Evolutionary conservation across 768 basidiomycete species (phyloP).

Genomic region (Cubamyces sp.): DNA sequence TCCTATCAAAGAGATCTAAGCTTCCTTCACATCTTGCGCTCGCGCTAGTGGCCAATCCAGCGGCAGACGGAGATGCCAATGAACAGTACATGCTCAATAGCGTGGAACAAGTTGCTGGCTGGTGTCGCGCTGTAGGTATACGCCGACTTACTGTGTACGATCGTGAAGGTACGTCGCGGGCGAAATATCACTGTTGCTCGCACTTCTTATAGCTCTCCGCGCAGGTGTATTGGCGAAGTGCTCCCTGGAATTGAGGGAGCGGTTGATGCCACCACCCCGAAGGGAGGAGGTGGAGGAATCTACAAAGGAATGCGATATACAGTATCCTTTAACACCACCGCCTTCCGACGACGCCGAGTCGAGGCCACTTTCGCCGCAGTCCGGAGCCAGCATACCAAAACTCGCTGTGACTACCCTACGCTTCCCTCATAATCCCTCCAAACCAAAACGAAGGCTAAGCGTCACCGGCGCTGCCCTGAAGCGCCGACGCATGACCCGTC

Average conservation of each 20-base stretch:
- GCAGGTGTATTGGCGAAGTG: slow-evolving; percentile 26
- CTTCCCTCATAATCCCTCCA: neutral
- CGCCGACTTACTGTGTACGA: slow-evolving; percentile 73
- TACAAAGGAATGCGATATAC: slow-evolving; percentile 54
- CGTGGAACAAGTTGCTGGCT: slow-evolving; percentile 54
- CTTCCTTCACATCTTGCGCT: slow-evolving; percentile 70
- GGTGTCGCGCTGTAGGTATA: slow-evolving; percentile 69
- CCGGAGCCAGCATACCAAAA: slow-evolving; percentile 8
- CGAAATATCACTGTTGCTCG: neutral
- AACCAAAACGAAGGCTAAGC: slow-evolving; percentile 12
- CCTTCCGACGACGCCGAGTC: slow-evolving; percentile 73
- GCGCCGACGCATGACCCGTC: slow-evolving; percentile 31
- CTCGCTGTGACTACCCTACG: slow-evolving; percentile 29
- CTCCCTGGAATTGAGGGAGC: slow-evolving; percentile 45
- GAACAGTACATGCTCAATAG: slow-evolving; percentile 54
- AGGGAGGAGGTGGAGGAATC: slow-evolving; percentile 28
- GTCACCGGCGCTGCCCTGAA: slow-evolving; percentile 20
- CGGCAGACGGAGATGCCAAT: slow-evolving; percentile 38
- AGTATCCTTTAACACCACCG: slow-evolving; percentile 80
- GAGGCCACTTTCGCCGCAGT: slow-evolving; percentile 59
- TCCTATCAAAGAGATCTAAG: slow-evolving; percentile 56
- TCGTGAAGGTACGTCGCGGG: slow-evolving; percentile 55
- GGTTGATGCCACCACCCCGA: slow-evolving; percentile 29
- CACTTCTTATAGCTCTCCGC: slow-evolving; percentile 31
- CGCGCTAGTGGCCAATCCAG: slow-evolving; percentile 51